Evolutionary conservation across 176 grass and related monocot species (phyloP), one percentile per base, ranked within the genome.

Genomic region (Carex parvula): DNA sequence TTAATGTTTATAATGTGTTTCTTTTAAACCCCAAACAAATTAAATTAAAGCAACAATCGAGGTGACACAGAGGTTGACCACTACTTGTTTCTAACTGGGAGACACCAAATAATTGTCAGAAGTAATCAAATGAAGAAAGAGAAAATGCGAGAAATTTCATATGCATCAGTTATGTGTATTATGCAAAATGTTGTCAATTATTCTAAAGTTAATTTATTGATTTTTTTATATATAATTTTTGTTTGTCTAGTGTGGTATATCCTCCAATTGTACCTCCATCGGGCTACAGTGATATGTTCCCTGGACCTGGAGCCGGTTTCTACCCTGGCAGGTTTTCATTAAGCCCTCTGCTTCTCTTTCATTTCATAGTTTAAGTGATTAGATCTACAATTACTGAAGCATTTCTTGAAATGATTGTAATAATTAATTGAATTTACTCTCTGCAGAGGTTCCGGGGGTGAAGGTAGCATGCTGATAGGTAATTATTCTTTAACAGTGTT

Each of bases 381-480:
- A 63, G 29, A 24, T 59, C 65, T 33, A 85, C 21, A 57, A 79
- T 41, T 48, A 63, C 3, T 15, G 17, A 30, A 66, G 18, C 8
- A 58, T 10, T 17, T 16, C 62, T 54, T 37, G 52, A 37, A 62
- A 84, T 61, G 6, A 57, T 48, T 70, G 33, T 71, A 82, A 89
- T 42, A 30, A 66, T n/a, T 6, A 39, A 22, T 67, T 32, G 80
- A 77, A n/a, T 60, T 8, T 44, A 30, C 26, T 88, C n/a, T 84
- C 60, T 90, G 26, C 92, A 94, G 95, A 84, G 92, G 89, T 33
- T 42, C 64, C 61, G 87, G 92, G 7, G 48, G 29, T 2, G 89
- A 90, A 87, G 95, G 92, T 75, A 77, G 84, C 87, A 93, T 94
- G 95, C 92, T 86, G 24, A 82, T 98, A 79, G 95, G 95, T 98